A percentile compares a stretch with the other conserved stretches of the same genome.
phyloP scores from a whole-genome alignment of 169 alveolate species.

The Cryptosporidium parvum region DNA sequence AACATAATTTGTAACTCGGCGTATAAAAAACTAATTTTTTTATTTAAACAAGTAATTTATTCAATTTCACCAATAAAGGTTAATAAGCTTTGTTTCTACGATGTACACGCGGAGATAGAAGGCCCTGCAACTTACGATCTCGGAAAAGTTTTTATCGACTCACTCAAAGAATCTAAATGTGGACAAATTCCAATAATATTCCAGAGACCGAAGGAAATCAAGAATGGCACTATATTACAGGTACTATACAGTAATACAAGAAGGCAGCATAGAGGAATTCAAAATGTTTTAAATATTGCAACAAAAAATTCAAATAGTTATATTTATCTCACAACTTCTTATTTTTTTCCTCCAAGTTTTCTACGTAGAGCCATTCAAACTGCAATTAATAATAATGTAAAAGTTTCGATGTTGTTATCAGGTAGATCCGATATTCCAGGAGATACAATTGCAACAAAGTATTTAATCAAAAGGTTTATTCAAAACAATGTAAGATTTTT shows the following conservation, averaged over 20 bases:
- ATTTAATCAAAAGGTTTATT: constrained; percentile 81
- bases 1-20: constrained; percentile 75
- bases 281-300: constrained; percentile 58
- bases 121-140: constrained; percentile 77
- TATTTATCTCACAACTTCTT: constrained; percentile 85
- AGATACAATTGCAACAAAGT: constrained; percentile 84
- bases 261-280: constrained; percentile 47
- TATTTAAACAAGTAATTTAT: constrained; percentile 81
- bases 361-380: constrained; percentile 82
- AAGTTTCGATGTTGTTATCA: constrained; percentile 83
- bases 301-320: constrained; percentile 79
- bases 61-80: constrained; percentile 68
- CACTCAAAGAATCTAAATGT: constrained; percentile 51
- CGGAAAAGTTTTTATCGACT: constrained; percentile 64
- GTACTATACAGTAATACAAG: constrained; percentile 73
- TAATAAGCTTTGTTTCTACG: constrained; percentile 78
- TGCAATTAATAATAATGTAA: constrained; percentile 80
- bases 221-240: constrained; percentile 58
- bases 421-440: constrained; percentile 87
- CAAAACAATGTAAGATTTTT: constrained; percentile 42
- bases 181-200: constrained; percentile 6
- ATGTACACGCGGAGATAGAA: constrained; percentile 84
- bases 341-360: constrained; percentile 87
- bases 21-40: constrained; percentile 58
- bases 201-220: constrained; percentile 80